A percentile compares a stretch with the other conserved stretches of the same genome.
Evolutionary conservation across 1,139 yeast species (phyloP).

Genomic region (Saccharomyces hybrid): DNA sequence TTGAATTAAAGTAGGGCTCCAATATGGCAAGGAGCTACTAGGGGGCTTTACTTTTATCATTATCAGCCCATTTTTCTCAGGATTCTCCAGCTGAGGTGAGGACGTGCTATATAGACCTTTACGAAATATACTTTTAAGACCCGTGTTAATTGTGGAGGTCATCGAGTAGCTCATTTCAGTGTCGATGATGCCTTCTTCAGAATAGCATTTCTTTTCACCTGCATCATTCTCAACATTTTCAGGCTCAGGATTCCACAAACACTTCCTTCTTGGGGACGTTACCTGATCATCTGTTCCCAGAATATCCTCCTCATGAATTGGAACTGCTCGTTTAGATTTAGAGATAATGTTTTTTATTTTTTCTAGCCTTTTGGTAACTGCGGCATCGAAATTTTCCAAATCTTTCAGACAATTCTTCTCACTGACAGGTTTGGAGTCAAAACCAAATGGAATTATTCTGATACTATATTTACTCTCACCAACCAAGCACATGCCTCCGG

Average conservation of each 20-base stretch:
- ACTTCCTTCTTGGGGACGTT: neutral
- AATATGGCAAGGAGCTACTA: neutral
- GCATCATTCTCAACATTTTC: neutral
- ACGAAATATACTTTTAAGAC: neutral
- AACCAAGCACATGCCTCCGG: neutral
- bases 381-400: neutral
- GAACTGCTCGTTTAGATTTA: neutral
- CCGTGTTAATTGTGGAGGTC: neutral
- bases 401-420: neutral
- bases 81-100: neutral
- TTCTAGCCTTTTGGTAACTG: neutral
- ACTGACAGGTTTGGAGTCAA: neutral
- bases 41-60: neutral
- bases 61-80: neutral
- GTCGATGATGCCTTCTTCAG: neutral
- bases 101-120: neutral
- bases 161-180: neutral
- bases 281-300: neutral
- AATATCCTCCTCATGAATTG: neutral
- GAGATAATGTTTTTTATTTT: neutral
- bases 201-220: neutral
- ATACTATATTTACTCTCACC: neutral
- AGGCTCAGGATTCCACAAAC: neutral
- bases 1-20: neutral
- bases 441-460: neutral